phyloP scores from a whole-genome alignment of 1,139 yeast genomes.

The Blastobotrys persicus region DNA sequence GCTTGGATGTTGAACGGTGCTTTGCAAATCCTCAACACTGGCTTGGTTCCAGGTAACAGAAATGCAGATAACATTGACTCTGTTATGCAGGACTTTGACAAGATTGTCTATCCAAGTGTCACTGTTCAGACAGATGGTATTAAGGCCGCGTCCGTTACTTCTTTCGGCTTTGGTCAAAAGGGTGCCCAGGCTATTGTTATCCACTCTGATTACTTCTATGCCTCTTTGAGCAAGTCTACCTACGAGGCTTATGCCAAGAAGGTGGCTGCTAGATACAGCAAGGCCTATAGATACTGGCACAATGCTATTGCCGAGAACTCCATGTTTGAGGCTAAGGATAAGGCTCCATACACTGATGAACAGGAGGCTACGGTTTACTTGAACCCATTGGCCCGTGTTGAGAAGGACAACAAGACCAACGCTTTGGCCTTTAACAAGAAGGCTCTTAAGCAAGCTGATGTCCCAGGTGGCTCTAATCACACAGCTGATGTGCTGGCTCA shows the following conservation, averaged over 20 bases:
- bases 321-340: slow-evolving; percentile 88
- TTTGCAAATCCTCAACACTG: slow-evolving; percentile 85
- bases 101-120: slow-evolving; percentile 91
- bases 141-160: slow-evolving; percentile 94
- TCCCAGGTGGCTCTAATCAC: slow-evolving; percentile 35
- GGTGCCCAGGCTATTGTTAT: slow-evolving; percentile 94
- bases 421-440: slow-evolving; percentile 50
- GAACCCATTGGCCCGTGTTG: slow-evolving; percentile 91
- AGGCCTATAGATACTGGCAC: slow-evolving; percentile 94
- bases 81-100: slow-evolving; percentile 74
- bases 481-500: slow-evolving; percentile 43
- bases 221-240: slow-evolving; percentile 67
- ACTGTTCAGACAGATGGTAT: slow-evolving; percentile 93
- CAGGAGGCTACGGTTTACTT: slow-evolving; percentile 87
- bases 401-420: slow-evolving; percentile 48
- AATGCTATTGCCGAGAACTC: slow-evolving; percentile 89
- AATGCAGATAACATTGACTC: slow-evolving; percentile 96
- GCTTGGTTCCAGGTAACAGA: slow-evolving; percentile 97
- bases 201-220: slow-evolving; percentile 91
- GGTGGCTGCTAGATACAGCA: slow-evolving; percentile 80
- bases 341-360: slow-evolving; percentile 87
- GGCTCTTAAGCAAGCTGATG: slow-evolving; percentile 33
- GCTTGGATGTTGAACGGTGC: slow-evolving; percentile 99
- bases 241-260: slow-evolving; percentile 68
- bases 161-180: slow-evolving; percentile 99